Conservation (phyloP, 1,284 basidiomycete species). For the Golubevia pallescens region DNA sequence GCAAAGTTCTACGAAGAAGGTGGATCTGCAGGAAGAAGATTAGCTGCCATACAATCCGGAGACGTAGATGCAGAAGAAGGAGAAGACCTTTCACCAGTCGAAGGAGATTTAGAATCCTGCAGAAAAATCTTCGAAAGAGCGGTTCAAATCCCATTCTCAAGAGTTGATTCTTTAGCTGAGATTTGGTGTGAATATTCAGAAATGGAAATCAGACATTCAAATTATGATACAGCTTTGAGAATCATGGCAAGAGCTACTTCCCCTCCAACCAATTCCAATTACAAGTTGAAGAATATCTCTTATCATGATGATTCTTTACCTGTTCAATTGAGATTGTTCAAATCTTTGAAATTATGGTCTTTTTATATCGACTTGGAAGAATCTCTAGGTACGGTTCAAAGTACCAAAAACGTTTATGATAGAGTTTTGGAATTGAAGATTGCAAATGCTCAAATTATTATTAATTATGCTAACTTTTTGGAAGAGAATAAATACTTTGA, state of each 20-base stretch:
- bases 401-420: constrained; percentile 56
- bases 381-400: constrained; percentile 49
- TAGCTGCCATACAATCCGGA: neutral
- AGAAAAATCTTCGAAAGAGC: constrained; percentile 52
- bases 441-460: constrained; percentile 60
- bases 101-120: constrained; percentile 44
- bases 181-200: constrained; percentile 62
- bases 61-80: neutral
- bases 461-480: constrained; percentile 60
- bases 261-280: constrained; percentile 21
- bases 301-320: constrained; percentile 58
- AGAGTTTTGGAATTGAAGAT: constrained; percentile 62
- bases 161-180: constrained; percentile 60
- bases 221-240: constrained; percentile 57
- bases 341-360: constrained; percentile 57
- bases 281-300: constrained; percentile 34
- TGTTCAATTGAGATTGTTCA: constrained; percentile 55
- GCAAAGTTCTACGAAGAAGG: constrained; percentile 60
- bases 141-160: constrained; percentile 44
- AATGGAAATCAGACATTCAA: constrained; percentile 57
- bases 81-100: neutral
- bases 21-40: constrained; percentile 22
- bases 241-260: constrained; percentile 53
- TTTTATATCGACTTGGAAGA: constrained; percentile 63
- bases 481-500: constrained; percentile 62